Base-by-base conservation (phyloP, 2,329 filamentous ascomycete genomes). In the Orbilia quercus region DNA sequence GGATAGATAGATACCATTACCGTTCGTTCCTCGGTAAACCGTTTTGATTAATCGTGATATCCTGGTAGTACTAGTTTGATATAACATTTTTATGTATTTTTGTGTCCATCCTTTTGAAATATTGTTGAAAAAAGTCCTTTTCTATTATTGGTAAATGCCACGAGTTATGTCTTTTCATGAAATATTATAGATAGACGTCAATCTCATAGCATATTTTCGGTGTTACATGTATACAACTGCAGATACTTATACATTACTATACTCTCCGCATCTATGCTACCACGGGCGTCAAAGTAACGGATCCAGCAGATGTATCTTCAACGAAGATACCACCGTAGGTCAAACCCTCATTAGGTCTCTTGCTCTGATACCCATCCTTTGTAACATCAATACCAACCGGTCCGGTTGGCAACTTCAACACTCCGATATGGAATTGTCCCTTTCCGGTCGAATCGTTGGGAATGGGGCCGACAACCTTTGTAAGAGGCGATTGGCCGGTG, bases 341-440 rank as follows among this genome's bases (percentile, higher is more conserved):
- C 40, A 86, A 76, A 1, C 84, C 85, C 78, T 87, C 85, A 76
- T 85, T 78, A 65, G 86, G 83, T 22, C 80, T 82, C 7, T 80
- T 75, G 71, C 81, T 80, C 78, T 87, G 85, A 75, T 81, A 82
- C 3, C 84, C 85, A 40, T 81, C 77, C 77, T 82, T 83, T 47
- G 81, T 82, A 40, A 85, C 81, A 76, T 86, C 83, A 75, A 60
- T 84, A n/a, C 69, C 69, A 81, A 51, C 84, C 82, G 4, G 85
- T 83, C 82, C 88, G 1, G 77, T 78, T n/a, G 77, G 77, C 44
- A 77, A 88, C 83, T 89, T 89, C 69, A 89, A 80, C 0, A 88
- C 78, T 36, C 87, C 87, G 57, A 89, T 84, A 78, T 89, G 87
- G 79, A 84, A 88, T 78, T 88, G 86, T 20, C 87, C 87, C 62